Evolutionary conservation across 371 early-diverging fungal species (phyloP), one percentile per base, ranked within the genome.

Genomic region (Fennellomyces sp.): DNA sequence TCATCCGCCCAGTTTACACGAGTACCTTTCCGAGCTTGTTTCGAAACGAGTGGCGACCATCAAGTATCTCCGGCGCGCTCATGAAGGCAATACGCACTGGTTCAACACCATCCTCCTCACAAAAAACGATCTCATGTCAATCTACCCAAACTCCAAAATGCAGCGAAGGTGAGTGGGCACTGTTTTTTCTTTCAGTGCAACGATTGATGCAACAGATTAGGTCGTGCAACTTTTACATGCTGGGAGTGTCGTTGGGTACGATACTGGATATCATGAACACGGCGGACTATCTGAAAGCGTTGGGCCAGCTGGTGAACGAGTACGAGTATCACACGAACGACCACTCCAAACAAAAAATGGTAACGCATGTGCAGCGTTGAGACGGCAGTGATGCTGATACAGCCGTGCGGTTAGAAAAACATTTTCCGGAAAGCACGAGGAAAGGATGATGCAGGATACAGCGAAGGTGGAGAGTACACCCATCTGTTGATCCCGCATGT

Each of bases 1-100:
- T 27, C 61, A 45, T 25, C 80, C 68, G 45, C 63, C 80, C 1
- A 75, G 69, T 36, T 26, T 76, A 8, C 75, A 75, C 55, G 84
- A 84, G 48, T 75, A 75, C 42, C 69, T 84, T 4, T 60, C 70
- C 28, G 89, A 89, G 52, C 72, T 88, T 26, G 82, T 89, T 12
- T 82, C 83, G 27, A 88, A 87, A 68, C 80, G 89, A 38, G 80
- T 86, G 19, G 81, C 85, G 10, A 89, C 89, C 10, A 81, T 89
- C 41, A 77, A 77, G 50, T 88, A 89, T 66, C 76, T 89, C 28
- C 66, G 84, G 42, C 77, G 73, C 29, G 75, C 78, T 12, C 82
- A 84, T 65, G 80, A 82, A 60, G 84, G 84, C 10, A 76, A 63
- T 36, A 81, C 82, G 2, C 81, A 82, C 50, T 84, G 81, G 81